Evolutionary conservation across 345 rosid genomes (phyloP).

Genomic region (Syzygium aqueum): DNA sequence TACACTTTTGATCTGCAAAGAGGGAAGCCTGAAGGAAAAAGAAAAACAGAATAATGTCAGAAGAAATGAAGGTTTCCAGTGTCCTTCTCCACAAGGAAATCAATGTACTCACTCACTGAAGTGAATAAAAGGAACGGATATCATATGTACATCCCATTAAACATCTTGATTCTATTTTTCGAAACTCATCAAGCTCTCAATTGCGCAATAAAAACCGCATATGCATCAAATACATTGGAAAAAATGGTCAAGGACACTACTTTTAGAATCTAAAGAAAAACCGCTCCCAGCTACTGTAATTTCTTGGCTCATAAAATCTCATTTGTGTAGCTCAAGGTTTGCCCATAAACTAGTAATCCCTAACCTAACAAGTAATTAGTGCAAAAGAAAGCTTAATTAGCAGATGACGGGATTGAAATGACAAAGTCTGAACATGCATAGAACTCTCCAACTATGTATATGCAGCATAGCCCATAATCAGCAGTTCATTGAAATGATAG

Average conservation of each 20-base stretch:
- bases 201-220: neutral
- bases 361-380: neutral
- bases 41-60: neutral
- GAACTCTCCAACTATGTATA: neutral
- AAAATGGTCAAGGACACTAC: neutral
- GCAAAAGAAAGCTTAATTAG: neutral
- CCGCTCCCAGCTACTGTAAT: neutral
- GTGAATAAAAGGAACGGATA: neutral
- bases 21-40: slow-evolving; percentile 19
- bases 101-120: neutral
- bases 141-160: neutral
- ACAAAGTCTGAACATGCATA: neutral
- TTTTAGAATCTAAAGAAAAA: neutral
- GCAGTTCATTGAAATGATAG: neutral
- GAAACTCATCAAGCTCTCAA: neutral
- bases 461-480: neutral
- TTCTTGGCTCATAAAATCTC: neutral
- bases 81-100: neutral
- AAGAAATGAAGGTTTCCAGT: neutral
- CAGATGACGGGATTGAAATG: neutral
- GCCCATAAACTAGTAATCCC: neutral
- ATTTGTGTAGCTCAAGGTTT: neutral
- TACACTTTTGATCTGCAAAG: slow-evolving; percentile 16
- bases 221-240: neutral
- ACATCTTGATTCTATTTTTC: neutral